Percentiles rank a stretch among this genome's conserved stretches.
Conservation (phyloP, 495 filamentous ascomycete genomes). For the Aspergillus saccharolyticus region DNA sequence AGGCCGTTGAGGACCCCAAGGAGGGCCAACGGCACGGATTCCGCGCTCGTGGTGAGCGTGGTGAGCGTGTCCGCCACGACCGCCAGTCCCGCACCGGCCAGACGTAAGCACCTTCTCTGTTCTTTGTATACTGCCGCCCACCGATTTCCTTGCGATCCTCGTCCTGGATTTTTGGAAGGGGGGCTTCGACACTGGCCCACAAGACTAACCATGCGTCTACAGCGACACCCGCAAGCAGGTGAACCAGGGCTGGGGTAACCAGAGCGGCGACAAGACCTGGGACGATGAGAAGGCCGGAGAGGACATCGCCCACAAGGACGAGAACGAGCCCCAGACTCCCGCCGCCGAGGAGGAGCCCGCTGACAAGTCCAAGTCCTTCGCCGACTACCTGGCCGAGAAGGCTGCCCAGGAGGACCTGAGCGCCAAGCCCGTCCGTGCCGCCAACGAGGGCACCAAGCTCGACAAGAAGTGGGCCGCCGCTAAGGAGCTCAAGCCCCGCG, state of each 20-base stretch:
- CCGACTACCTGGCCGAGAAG: slow-evolving; percentile 81
- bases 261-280: slow-evolving; percentile 71
- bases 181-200: too few relatives aligned
- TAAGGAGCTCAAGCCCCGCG: slow-evolving; percentile 67
- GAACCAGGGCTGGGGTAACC: slow-evolving; percentile 82
- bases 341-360: slow-evolving; percentile 59
- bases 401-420: slow-evolving; percentile 76
- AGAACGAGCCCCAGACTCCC: slow-evolving; percentile 54
- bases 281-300: slow-evolving; percentile 86
- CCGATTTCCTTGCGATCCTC: background rate
- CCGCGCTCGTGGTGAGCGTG: slow-evolving; percentile 23
- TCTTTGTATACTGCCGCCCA: background rate
- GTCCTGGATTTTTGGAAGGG: background rate
- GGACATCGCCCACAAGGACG: slow-evolving; percentile 76
- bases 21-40: slow-evolving; percentile 47
- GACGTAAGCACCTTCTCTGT: slow-evolving; percentile 49
- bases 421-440: slow-evolving; percentile 66
- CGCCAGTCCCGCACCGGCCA: slow-evolving; percentile 71
- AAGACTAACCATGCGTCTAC: slow-evolving; percentile 11
- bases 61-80: slow-evolving; percentile 63
- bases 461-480: slow-evolving; percentile 91
- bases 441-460: slow-evolving; percentile 80
- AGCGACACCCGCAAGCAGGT: slow-evolving; percentile 92
- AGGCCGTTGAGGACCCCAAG: slow-evolving; percentile 67
- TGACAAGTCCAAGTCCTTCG: slow-evolving; percentile 83